Percentiles rank a stretch among this genome's conserved stretches.
These are phyloP conservation scores for Coemansia sp. DNA, from an alignment of 192 early-diverging fungal genomes.

Conservation along the genomic window DNA sequence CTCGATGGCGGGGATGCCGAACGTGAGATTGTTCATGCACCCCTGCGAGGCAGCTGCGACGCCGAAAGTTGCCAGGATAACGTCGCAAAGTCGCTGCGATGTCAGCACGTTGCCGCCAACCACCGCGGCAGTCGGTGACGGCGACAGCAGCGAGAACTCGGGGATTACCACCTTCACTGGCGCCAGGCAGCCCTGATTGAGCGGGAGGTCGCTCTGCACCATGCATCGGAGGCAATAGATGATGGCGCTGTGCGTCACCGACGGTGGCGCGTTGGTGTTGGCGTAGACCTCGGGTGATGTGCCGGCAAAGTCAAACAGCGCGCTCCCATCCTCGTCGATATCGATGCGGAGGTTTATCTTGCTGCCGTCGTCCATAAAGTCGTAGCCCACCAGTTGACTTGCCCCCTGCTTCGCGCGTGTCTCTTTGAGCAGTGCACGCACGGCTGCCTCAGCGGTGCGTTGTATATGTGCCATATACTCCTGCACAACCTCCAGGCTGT, in stretches of 20 bases:
- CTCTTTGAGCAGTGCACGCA: slow-evolving; percentile 69
- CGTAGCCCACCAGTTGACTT: slow-evolving; percentile 49
- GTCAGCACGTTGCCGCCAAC: slow-evolving; percentile 98
- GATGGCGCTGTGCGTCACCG: slow-evolving; percentile 84
- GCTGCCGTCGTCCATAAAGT: slow-evolving; percentile 93
- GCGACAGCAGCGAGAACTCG: slow-evolving; percentile 68
- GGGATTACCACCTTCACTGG: slow-evolving; percentile 84
- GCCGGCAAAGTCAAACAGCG: slow-evolving; percentile 90
- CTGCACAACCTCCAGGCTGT: slow-evolving; percentile 80
- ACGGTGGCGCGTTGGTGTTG: slow-evolving; percentile 77
- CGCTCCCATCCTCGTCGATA: slow-evolving; percentile 72
- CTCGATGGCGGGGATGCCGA: slow-evolving; percentile 60
- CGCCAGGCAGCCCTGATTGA: slow-evolving; percentile 92
- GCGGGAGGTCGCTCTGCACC: slow-evolving; percentile 84
- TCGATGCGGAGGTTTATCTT: slow-evolving; percentile 69
- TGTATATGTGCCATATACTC: slow-evolving; percentile 95
- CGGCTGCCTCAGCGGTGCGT: slow-evolving; percentile 81
- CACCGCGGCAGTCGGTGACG: slow-evolving; percentile 80
- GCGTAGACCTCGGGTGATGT: slow-evolving; percentile 85
- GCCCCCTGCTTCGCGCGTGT: slow-evolving; percentile 48
- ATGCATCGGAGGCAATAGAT: slow-evolving; percentile 94
- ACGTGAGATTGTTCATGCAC: slow-evolving; percentile 95
- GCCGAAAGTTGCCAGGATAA: slow-evolving; percentile 83
- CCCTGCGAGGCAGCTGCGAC: slow-evolving; percentile 91
- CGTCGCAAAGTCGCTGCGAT: slow-evolving; percentile 87